These are phyloP conservation scores for Rosa rugosa DNA, from an alignment of 306 rosid genomes.

Conservation along the genomic window DNA sequence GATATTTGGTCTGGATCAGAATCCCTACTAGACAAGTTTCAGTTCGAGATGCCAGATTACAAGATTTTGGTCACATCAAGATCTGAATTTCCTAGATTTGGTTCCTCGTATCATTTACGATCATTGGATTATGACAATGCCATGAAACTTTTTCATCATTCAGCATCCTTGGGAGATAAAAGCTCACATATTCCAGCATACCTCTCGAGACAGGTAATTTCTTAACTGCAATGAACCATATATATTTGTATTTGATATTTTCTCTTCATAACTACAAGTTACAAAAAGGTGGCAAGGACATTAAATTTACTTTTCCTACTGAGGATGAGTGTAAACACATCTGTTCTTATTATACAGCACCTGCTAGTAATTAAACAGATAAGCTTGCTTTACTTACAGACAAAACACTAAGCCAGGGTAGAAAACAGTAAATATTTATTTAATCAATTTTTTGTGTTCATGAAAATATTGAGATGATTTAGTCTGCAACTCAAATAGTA, in stretches of 20 bases:
- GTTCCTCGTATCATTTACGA: conserved; percentile 25
- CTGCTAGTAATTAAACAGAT: background rate
- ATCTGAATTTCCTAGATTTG: conserved; percentile 33
- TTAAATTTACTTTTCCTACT: background rate
- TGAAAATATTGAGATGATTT: background rate
- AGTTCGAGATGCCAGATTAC: conserved; percentile 34
- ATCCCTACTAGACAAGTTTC: conserved; percentile 42
- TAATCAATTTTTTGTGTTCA: background rate
- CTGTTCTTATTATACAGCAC: background rate
- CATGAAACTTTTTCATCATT: conserved; percentile 31
- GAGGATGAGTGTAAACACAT: background rate
- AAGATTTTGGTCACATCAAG: conserved; percentile 35
- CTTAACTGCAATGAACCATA: conserved; percentile 14
- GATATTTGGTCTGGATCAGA: conserved; percentile 53
- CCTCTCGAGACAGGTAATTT: conserved; percentile 42
- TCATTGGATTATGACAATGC: conserved; percentile 44
- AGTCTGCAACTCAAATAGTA: background rate
- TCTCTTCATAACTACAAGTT: background rate
- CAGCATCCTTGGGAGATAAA: conserved; percentile 33
- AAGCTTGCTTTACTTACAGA: background rate
- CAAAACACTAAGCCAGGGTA: background rate
- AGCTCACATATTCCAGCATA: conserved; percentile 25
- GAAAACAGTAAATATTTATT: background rate
- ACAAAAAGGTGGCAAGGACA: background rate
- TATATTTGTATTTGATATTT: background rate